A percentile compares a stretch with the other conserved stretches of the same genome.
phyloP scores from a whole-genome alignment of 441 rosid species.

The Brassica balearica region DNA sequence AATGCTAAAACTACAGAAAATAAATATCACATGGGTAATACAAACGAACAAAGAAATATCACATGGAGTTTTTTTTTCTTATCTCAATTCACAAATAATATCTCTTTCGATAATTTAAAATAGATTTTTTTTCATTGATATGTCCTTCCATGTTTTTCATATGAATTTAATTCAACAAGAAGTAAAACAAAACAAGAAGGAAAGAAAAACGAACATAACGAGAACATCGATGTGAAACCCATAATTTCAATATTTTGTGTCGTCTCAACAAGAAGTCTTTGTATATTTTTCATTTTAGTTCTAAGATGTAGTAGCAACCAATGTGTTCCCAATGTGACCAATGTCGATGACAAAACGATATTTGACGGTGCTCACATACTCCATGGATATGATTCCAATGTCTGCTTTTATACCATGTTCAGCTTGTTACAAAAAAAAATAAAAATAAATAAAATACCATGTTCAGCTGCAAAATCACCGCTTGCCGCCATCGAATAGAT shows the following conservation, averaged over 20 bases:
- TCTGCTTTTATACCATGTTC: neutral
- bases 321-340: neutral
- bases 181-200: neutral
- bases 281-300: neutral
- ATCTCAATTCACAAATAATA: neutral
- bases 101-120: neutral
- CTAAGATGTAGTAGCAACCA: neutral
- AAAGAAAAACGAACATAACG: neutral
- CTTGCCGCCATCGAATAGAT: neutral
- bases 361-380: neutral
- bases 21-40: neutral
- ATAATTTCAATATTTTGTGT: neutral
- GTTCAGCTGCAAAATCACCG: neutral
- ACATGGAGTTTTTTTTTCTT: neutral
- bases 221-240: neutral
- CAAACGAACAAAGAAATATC: neutral
- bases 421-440: neutral
- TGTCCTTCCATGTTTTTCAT: neutral
- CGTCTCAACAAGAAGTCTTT: neutral
- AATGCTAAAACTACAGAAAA: neutral
- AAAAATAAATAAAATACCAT: no score
- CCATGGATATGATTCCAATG: neutral
- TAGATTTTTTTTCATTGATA: neutral
- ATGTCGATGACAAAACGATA: conserved; percentile 1
- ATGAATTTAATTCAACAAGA: neutral